Conservation (phyloP, 345 rosid genomes). For the Turnera subulata region DNA sequence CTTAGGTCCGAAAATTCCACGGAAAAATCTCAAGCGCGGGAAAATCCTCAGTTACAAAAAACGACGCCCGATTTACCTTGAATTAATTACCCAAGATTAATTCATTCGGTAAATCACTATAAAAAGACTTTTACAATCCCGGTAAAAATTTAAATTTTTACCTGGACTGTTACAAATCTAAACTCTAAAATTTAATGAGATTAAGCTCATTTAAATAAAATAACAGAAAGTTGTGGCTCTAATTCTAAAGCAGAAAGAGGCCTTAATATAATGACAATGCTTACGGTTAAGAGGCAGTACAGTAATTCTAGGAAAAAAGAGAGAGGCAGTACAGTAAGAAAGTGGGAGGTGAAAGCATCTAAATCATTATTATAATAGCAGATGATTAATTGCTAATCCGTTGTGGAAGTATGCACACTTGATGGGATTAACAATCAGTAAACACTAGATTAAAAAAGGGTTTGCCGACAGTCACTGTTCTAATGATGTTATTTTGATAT, state of each 20-base stretch:
- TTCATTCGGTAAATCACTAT: too few species aligned
- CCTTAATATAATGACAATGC: not conserved
- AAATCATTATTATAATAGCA: slow-evolving; percentile 20
- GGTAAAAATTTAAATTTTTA: too few species aligned
- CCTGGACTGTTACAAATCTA: too few species aligned
- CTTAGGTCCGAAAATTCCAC: too few species aligned
- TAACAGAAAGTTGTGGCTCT: not conserved
- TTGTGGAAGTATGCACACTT: not conserved
- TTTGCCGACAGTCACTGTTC: slow-evolving; percentile 59
- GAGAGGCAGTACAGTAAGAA: not conserved
- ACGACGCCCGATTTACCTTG: too few species aligned
- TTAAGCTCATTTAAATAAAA: too few species aligned
- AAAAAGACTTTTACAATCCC: too few species aligned
- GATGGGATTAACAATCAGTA: slow-evolving; percentile 1
- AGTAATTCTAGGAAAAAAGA: too few species aligned
- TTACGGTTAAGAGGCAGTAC: slow-evolving; percentile 15
- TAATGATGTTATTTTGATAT: slow-evolving; percentile 16
- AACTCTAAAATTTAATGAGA: too few species aligned
- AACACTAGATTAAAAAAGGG: slow-evolving; percentile 24
- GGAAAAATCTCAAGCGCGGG: too few species aligned
- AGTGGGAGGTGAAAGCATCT: not conserved
- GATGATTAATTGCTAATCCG: slow-evolving; percentile 26
- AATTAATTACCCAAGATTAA: too few species aligned
- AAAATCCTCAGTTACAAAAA: too few species aligned
- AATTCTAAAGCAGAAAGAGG: slow-evolving; percentile 3